Evolutionary conservation across 2,329 filamentous ascomycete species (phyloP).

Genomic region (Colletotrichum zoysiae): DNA sequence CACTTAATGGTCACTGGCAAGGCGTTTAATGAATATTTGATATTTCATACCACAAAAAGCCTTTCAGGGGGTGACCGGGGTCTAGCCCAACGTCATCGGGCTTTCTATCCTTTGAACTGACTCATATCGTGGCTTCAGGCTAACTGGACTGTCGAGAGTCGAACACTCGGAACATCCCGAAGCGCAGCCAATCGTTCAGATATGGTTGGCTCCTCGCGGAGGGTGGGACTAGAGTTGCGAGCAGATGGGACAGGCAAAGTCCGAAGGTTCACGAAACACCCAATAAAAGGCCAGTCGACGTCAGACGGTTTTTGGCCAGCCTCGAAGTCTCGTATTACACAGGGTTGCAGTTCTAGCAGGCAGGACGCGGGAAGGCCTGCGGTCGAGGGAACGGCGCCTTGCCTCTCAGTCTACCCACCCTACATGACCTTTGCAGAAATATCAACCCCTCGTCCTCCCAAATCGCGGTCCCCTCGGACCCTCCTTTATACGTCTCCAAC

Average conservation of each 20-base stretch:
- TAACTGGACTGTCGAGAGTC: background rate
- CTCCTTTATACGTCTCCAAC: background rate
- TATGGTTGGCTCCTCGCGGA: too few species aligned
- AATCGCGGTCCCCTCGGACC: background rate
- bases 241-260: background rate
- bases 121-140: background rate
- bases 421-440: background rate
- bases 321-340: background rate
- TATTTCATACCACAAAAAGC: background rate
- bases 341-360: background rate
- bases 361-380: background rate
- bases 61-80: background rate
- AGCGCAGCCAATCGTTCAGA: background rate
- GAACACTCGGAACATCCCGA: too few species aligned
- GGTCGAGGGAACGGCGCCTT: too few species aligned
- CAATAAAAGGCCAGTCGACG: background rate
- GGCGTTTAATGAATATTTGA: constrained; percentile 12
- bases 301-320: background rate
- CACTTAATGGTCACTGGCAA: constrained; percentile 7
- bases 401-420: too few species aligned
- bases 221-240: background rate
- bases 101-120: background rate
- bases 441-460: background rate
- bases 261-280: background rate
- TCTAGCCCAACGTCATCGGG: background rate